Percentiles rank a stretch among this genome's conserved stretches.
phyloP scores from a whole-genome alignment of 352 stramenopile species.

The Globisporangium paroecandrum region DNA sequence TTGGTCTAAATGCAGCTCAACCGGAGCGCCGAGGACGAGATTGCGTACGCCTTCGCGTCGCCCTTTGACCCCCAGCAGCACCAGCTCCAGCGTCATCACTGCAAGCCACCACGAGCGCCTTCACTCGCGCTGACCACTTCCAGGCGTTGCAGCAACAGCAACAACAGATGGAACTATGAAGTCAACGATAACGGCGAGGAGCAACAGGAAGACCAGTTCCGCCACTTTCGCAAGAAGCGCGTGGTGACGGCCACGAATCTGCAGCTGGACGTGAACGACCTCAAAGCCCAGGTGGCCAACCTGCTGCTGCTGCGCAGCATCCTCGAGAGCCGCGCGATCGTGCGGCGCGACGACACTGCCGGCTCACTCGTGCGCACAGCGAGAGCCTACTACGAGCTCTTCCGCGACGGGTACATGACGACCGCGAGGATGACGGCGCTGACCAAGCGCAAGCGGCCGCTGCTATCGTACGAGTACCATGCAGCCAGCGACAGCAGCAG shows the following conservation, averaged over 20 bases:
- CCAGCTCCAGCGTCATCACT: not conserved
- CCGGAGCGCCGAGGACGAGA: not conserved
- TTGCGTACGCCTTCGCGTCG: slow-evolving; percentile 10
- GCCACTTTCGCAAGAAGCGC: slow-evolving; percentile 10
- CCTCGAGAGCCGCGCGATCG: slow-evolving; percentile 11
- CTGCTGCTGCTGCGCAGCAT: slow-evolving; percentile 14
- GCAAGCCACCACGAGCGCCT: not conserved
- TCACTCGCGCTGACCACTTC: not conserved
- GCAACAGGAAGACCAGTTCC: not conserved
- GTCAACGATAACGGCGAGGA: not conserved
- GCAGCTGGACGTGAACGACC: slow-evolving; percentile 20
- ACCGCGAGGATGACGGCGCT: not conserved
- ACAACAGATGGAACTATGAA: not conserved
- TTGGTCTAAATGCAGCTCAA: not conserved
- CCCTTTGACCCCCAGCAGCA: not conserved
- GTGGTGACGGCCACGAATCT: slow-evolving; percentile 9
- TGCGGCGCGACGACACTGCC: not conserved
- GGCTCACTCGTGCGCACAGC: slow-evolving; percentile 8
- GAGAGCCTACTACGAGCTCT: slow-evolving; percentile 9
- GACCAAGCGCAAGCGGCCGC: slow-evolving; percentile 1
- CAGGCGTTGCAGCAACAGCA: not conserved
- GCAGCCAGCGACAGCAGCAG: not conserved
- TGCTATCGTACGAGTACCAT: not conserved
- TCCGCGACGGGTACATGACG: slow-evolving; percentile 13
- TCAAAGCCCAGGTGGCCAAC: slow-evolving; percentile 24